These are phyloP conservation scores for Cutaneotrichosporon mucoides DNA, from an alignment of 1,284 basidiomycete species.

Conservation along the genomic window DNA sequence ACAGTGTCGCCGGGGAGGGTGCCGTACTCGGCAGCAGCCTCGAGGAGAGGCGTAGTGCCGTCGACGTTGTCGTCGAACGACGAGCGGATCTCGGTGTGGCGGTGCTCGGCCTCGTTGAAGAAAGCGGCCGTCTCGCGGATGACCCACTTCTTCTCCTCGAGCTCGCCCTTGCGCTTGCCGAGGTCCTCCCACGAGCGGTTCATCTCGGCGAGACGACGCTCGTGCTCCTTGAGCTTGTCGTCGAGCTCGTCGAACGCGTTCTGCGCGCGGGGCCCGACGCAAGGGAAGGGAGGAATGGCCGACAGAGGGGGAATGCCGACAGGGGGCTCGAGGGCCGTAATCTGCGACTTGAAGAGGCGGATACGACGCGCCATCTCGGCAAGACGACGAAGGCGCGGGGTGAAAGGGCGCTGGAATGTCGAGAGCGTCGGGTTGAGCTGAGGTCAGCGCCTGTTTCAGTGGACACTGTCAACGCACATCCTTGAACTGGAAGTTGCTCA, in stretches of 20 bases:
- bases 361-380: constrained; percentile 95
- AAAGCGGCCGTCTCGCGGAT: constrained; percentile 93
- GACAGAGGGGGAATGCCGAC: constrained; percentile 76
- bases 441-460: not conserved
- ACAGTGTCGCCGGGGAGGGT: constrained; percentile 55
- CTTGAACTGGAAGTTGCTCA: constrained; percentile 96
- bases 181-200: constrained; percentile 89
- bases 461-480: constrained; percentile 61
- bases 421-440: constrained; percentile 93
- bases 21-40: constrained; percentile 69
- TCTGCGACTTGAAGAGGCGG: constrained; percentile 83
- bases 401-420: constrained; percentile 97
- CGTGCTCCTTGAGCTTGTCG: constrained; percentile 80
- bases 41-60: constrained; percentile 75
- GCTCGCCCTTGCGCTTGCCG: constrained; percentile 78
- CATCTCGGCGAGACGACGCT: constrained; percentile 82
- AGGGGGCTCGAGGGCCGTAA: constrained; percentile 65
- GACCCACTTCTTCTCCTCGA: constrained; percentile 90
- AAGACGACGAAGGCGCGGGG: constrained; percentile 87
- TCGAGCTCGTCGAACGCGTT: constrained; percentile 93
- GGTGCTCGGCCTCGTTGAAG: constrained; percentile 83
- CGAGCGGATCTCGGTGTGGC: constrained; percentile 71
- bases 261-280: constrained; percentile 82
- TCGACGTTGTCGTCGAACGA: constrained; percentile 76
- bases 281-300: constrained; percentile 75